These are phyloP conservation scores for Leersia perrieri DNA, from an alignment of 176 grass and related monocot genomes.

Conservation along the genomic window DNA sequence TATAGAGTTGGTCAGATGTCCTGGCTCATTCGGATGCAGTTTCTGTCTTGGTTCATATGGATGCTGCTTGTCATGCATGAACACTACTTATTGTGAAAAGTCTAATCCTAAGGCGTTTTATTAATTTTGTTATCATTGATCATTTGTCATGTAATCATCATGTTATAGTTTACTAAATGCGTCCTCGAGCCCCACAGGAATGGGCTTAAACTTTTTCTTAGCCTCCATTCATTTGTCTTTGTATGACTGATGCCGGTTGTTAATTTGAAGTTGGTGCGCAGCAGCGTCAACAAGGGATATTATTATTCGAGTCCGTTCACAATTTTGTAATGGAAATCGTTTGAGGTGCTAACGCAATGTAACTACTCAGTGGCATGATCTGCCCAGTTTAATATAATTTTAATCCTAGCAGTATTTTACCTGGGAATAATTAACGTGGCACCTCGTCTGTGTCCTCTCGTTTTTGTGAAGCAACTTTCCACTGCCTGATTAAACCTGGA, in stretches of 20 bases:
- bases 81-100: neutral
- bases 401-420: slow-evolving; percentile 16
- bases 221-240: neutral
- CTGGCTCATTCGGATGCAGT: neutral
- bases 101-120: neutral
- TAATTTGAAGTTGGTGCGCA: neutral
- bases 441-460: neutral
- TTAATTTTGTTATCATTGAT: slow-evolving; percentile 30
- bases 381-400: neutral
- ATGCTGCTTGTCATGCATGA: neutral
- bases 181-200: slow-evolving; percentile 12
- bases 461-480: slow-evolving; percentile 1
- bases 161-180: neutral
- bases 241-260: neutral
- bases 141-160: neutral
- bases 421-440: neutral
- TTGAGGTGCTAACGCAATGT: neutral
- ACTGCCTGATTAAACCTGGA: neutral
- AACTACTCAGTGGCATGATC: neutral
- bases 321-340: neutral
- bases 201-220: neutral
- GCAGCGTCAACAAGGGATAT: neutral
- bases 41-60: slow-evolving; percentile 25
- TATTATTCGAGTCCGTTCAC: neutral
- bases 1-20: slow-evolving; percentile 32